Percentiles rank a stretch among this genome's conserved stretches.
Conservation (phyloP, 768 basidiomycete genomes). For the Serendipita sp. region DNA sequence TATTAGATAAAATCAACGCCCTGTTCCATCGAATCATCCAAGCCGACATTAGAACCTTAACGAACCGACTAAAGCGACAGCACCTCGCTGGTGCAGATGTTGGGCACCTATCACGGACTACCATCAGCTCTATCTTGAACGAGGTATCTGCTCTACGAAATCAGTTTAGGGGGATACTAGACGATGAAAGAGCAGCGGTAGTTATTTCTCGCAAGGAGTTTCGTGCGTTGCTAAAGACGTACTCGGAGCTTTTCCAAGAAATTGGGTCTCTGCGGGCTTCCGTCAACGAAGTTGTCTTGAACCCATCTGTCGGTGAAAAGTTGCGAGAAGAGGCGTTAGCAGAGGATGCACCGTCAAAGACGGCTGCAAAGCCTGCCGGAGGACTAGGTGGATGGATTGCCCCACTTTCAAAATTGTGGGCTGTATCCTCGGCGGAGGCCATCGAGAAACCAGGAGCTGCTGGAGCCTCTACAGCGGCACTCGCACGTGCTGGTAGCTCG, state of each 20-base stretch:
- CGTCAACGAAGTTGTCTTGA: slow-evolving; percentile 80
- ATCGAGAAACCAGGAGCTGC: slow-evolving; percentile 40
- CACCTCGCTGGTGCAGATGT: slow-evolving; percentile 51
- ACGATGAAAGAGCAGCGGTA: slow-evolving; percentile 41
- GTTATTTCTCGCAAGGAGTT: slow-evolving; percentile 59
- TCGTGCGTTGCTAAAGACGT: slow-evolving; percentile 60
- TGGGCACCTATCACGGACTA: slow-evolving; percentile 68
- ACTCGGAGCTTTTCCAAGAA: slow-evolving; percentile 72
- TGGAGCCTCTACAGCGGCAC: neutral
- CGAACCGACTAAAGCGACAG: slow-evolving; percentile 80
- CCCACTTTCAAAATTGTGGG: neutral
- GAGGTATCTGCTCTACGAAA: slow-evolving; percentile 55
- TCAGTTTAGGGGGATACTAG: slow-evolving; percentile 55
- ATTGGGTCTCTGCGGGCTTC: slow-evolving; percentile 65
- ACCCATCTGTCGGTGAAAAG: slow-evolving; percentile 57
- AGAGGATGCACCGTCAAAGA: slow-evolving; percentile 24
- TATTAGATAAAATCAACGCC: slow-evolving; percentile 33
- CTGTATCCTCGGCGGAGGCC: slow-evolving; percentile 36
- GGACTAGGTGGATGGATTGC: slow-evolving; percentile 54
- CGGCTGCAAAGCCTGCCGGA: slow-evolving; percentile 5
- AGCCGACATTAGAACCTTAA: slow-evolving; percentile 75
- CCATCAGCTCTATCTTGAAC: slow-evolving; percentile 52
- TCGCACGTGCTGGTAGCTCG: neutral
- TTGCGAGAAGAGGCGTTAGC: slow-evolving; percentile 58
- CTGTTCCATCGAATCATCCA: slow-evolving; percentile 49